phyloP scores from a whole-genome alignment of 148 eudicot species.

The Silene uniflora region DNA sequence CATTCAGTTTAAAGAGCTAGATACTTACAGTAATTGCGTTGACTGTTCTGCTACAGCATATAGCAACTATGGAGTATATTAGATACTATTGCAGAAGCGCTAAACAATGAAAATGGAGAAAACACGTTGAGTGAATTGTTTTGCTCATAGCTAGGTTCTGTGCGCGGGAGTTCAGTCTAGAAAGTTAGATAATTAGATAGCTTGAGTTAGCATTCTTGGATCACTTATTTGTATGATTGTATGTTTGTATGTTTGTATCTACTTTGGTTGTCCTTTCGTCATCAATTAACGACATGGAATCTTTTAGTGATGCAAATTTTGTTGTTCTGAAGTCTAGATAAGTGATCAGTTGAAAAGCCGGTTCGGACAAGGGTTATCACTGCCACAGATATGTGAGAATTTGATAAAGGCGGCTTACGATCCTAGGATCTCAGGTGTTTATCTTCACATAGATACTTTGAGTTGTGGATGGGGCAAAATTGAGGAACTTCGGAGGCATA shows the following conservation, averaged over 20 bases:
- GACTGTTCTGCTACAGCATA: neutral
- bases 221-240: neutral
- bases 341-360: conserved; percentile 79
- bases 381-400: conserved; percentile 94
- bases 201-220: neutral
- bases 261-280: neutral
- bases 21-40: neutral
- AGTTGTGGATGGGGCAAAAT: conserved; percentile 91
- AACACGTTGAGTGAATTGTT: neutral
- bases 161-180: neutral
- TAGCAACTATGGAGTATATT: neutral
- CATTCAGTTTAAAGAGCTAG: neutral
- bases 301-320: conserved; percentile 3
- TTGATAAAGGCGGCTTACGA: conserved; percentile 87
- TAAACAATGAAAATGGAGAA: neutral
- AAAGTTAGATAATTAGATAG: neutral
- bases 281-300: neutral
- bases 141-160: neutral
- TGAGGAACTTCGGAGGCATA: conserved; percentile 90
- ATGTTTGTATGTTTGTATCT: no score
- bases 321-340: conserved; percentile 41
- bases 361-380: conserved; percentile 67
- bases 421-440: conserved; percentile 84
- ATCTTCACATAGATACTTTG: conserved; percentile 81
- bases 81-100: neutral